Conservation (phyloP, 805 yeast genomes). For the Saccharomycopsis babjevae region DNA sequence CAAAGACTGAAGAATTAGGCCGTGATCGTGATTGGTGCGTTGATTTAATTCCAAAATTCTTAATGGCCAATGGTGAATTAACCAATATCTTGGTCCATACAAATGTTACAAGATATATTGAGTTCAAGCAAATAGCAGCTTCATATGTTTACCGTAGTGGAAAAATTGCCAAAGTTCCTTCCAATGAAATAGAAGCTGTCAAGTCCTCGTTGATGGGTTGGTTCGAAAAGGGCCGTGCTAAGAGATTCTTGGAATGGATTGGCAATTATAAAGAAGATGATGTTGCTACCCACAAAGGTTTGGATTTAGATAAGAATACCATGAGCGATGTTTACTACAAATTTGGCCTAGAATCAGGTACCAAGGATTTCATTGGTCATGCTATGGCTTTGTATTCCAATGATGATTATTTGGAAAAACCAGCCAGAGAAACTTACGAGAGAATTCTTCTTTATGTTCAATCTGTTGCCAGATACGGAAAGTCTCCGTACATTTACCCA, state of each 20-base stretch:
- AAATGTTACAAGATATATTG: slow-evolving; percentile 90
- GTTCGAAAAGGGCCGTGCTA: slow-evolving; percentile 93
- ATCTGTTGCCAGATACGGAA: slow-evolving; percentile 90
- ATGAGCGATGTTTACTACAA: slow-evolving; percentile 86
- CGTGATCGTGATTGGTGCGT: slow-evolving; percentile 97
- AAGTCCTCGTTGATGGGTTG: slow-evolving; percentile 89
- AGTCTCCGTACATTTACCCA: slow-evolving; percentile 93
- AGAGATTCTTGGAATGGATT: slow-evolving; percentile 81
- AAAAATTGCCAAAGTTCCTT: slow-evolving; percentile 87
- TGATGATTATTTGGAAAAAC: slow-evolving; percentile 78
- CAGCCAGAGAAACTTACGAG: slow-evolving; percentile 86
- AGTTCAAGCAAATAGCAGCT: slow-evolving; percentile 94
- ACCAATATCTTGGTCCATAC: slow-evolving; percentile 93
- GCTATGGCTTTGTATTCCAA: slow-evolving; percentile 97
- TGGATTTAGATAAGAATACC: slow-evolving; percentile 76
- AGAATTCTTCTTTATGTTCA: slow-evolving; percentile 77
- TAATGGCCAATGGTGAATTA: slow-evolving; percentile 96
- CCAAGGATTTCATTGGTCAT: slow-evolving; percentile 94
- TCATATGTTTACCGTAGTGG: slow-evolving; percentile 88
- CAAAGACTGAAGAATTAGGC: slow-evolving; percentile 48
- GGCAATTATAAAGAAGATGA: slow-evolving; percentile 74
- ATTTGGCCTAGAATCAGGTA: slow-evolving; percentile 85
- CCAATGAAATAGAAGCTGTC: slow-evolving; percentile 85
- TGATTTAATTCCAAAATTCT: slow-evolving; percentile 90
- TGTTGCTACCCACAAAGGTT: slow-evolving; percentile 69